A percentile compares a stretch with the other conserved stretches of the same genome.
Evolutionary conservation across 805 yeast genomes (phyloP).

Genomic region (Candida maris): DNA sequence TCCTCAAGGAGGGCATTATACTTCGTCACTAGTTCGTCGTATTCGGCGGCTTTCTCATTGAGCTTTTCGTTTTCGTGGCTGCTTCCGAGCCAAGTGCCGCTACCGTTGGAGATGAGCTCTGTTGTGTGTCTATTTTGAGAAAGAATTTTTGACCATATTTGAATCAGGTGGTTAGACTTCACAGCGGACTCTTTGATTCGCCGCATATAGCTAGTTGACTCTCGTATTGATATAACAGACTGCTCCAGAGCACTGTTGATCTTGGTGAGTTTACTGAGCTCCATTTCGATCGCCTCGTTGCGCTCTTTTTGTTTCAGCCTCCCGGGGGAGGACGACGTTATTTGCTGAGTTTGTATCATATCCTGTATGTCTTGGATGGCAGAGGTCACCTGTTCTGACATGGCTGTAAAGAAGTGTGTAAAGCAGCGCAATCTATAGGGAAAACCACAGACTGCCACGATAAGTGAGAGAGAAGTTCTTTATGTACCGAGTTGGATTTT

Average conservation of each 20-base stretch:
- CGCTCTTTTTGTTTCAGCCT: conserved; percentile 8
- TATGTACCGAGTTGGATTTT: too few species aligned
- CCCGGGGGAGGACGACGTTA: conserved; percentile 6
- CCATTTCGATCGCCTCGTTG: conserved; percentile 13
- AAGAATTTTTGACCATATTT: conserved; percentile 58
- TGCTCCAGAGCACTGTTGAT: conserved; percentile 17
- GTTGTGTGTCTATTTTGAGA: conserved; percentile 58
- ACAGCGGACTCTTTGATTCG: conserved; percentile 15
- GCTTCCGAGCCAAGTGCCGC: conserved; percentile 16
- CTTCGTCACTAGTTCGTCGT: conserved; percentile 27
- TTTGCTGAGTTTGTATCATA: conserved; percentile 6
- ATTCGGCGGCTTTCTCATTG: conserved; percentile 21
- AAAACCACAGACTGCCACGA: too few species aligned
- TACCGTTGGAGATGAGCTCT: conserved; percentile 34
- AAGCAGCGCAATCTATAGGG: too few species aligned
- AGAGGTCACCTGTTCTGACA: conserved; percentile 16
- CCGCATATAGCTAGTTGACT: conserved; percentile 15
- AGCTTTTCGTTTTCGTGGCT: conserved; percentile 14
- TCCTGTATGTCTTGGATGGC: conserved; percentile 13
- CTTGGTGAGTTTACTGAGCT: conserved; percentile 14
- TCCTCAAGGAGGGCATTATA: conserved; percentile 14
- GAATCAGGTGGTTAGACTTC: conserved; percentile 37
- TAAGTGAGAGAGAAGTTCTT: too few species aligned
- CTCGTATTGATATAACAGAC: conserved; percentile 17
- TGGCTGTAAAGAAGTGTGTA: too few species aligned